Conservation (phyloP, 371 early-diverging fungal genomes). For the Basidiobolus meristosporus region DNA sequence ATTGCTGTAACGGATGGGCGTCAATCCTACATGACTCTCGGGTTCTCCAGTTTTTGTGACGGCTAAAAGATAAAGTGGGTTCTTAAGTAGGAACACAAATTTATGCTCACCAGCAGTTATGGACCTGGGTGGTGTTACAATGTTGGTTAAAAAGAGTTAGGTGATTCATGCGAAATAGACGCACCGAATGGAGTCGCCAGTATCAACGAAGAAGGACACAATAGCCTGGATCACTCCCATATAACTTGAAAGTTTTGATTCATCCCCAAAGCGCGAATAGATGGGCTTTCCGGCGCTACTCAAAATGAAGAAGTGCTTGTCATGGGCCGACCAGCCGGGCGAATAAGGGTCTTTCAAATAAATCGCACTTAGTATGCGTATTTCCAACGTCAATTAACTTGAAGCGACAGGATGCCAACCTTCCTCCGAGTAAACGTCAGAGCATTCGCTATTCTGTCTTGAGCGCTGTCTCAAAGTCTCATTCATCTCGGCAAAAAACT, state of each 20-base stretch:
- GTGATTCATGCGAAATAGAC: not conserved
- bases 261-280: constrained; percentile 75
- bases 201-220: constrained; percentile 64
- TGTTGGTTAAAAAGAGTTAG: not conserved
- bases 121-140: constrained; percentile 15
- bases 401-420: too few relatives aligned
- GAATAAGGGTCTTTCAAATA: too few relatives aligned
- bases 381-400: too few relatives aligned
- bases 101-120: constrained; percentile 56
- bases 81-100: constrained; percentile 63
- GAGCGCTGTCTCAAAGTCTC: too few relatives aligned
- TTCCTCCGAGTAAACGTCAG: too few relatives aligned
- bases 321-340: too few relatives aligned
- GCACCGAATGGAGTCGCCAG: constrained; percentile 58
- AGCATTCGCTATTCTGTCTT: too few relatives aligned
- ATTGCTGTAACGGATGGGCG: not conserved
- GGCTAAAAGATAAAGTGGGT: constrained; percentile 70
- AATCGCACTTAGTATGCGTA: too few relatives aligned
- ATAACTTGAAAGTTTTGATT: constrained; percentile 62
- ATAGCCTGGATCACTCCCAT: constrained; percentile 89
- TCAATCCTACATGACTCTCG: constrained; percentile 36
- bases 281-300: constrained; percentile 79
- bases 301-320: constrained; percentile 62
- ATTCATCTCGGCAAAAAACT: too few relatives aligned
- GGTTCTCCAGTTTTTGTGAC: constrained; percentile 68